Percentiles rank a stretch among this genome's conserved stretches.
Evolutionary conservation across 2,329 filamentous ascomycete genomes (phyloP).

Genomic region (Phaeosphaeria sp.): DNA sequence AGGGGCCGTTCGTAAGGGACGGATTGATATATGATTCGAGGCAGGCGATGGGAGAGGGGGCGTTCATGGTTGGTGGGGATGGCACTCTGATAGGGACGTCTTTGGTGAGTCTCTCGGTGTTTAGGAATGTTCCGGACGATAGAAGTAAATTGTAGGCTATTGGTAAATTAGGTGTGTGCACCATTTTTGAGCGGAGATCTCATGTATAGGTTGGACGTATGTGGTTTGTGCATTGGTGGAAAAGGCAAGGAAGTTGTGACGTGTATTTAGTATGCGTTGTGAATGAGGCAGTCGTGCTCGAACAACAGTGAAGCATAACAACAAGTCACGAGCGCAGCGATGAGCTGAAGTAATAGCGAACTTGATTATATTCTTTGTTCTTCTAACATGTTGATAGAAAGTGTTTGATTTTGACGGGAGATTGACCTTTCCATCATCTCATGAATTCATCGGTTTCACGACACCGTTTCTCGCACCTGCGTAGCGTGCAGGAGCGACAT

Average conservation of each 20-base stretch:
- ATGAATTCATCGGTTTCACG: too few relatives aligned
- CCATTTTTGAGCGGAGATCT: background rate
- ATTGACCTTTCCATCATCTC: too few relatives aligned
- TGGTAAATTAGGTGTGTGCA: background rate
- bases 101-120: background rate
- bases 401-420: background rate
- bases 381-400: background rate
- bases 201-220: background rate
- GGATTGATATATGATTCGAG: slow-evolving; percentile 35
- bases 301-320: background rate
- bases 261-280: too few relatives aligned
- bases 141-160: slow-evolving; percentile 2
- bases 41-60: slow-evolving; percentile 29
- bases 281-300: background rate
- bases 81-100: background rate
- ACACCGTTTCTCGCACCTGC: too few relatives aligned
- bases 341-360: background rate
- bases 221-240: background rate
- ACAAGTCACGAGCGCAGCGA: background rate
- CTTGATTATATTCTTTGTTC: background rate
- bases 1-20: slow-evolving; percentile 10
- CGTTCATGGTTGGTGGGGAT: slow-evolving; percentile 9
- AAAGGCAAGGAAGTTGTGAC: background rate
- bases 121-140: background rate
- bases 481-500: too few relatives aligned